Evolutionary conservation across 371 early-diverging fungal genomes (phyloP), one percentile per base, ranked within the genome.

Genomic region (Apophysomyces variabilis): DNA sequence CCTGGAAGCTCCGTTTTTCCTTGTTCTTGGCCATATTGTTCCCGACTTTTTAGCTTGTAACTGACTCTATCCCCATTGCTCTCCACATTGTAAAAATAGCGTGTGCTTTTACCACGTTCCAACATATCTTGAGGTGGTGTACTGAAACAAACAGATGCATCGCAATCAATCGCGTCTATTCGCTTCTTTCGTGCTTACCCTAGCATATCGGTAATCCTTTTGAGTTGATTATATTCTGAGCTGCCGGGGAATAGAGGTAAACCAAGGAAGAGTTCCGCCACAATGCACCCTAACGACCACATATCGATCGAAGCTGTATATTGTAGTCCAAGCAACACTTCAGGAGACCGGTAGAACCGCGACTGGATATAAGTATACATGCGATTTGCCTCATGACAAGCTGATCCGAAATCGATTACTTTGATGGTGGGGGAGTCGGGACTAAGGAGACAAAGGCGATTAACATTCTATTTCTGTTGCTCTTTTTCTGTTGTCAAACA

Each of bases 251-350:
- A 97, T 66, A 99, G 75, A 0, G 98, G 98, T 2, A 95, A 78
- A 0, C 97, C 97, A 7, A 96, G 76, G 68, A 93, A 95, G 37
- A 99, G 82, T 74, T 99, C 99, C 1, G 96, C 98, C 14, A 97
- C 95, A 66, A 99, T 96, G 74, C 99, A 99, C 0, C 99, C 99
- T 7, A 99, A 81, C 4, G 98, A 96, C 99, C 99, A 99, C 90
- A 99, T 97, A 74, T 99, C 99, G 54, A 98, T 96, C 12, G 95
- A 84, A 38, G 95, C 89, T 3, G 96, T 91, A 79, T 98, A 94
- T 61, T 95, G 92, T 37, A 98, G 77, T 0, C 98, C 99, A 8
- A 99, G 81, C 9, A 99, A 77, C 1, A 99, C 96, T 77, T 99
- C 99, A 5, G 99, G 99, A 13, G 96, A 92, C 57, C 99, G 88